Conservation (phyloP, 2,329 filamentous ascomycete genomes). For the Claviceps sp. region DNA sequence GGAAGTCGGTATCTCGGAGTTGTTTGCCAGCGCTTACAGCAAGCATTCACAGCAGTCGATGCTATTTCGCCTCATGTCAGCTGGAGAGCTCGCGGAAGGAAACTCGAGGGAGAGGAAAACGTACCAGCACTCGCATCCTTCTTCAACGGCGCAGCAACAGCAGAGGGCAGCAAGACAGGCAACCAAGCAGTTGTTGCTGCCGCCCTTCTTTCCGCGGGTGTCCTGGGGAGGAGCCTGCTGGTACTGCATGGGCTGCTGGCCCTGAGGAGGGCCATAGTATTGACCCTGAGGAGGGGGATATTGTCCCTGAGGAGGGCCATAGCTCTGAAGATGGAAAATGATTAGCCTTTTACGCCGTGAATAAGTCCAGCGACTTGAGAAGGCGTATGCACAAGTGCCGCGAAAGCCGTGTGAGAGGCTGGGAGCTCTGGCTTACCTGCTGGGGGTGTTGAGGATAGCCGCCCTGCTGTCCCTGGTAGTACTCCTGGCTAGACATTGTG, state of each 20-base stretch:
- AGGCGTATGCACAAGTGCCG: too few relatives aligned
- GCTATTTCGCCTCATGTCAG: conserved; percentile 10
- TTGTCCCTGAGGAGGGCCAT: conserved; percentile 19
- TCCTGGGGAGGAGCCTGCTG: conserved; percentile 23
- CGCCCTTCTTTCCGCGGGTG: conserved; percentile 16
- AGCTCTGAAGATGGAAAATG: conserved; percentile 10
- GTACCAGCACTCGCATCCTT: conserved; percentile 37
- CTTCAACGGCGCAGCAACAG: conserved; percentile 37
- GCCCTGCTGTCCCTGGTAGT: conserved; percentile 23
- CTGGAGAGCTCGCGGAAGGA: background rate
- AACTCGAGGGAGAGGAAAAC: conserved; percentile 6
- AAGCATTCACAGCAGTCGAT: conserved; percentile 30
- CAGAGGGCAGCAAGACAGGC: conserved; percentile 35
- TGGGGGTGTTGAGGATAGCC: conserved; percentile 28
- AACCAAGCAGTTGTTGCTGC: conserved; percentile 29
- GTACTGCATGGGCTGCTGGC: conserved; percentile 30
- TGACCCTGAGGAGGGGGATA: conserved; percentile 21
- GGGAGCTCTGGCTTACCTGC: conserved; percentile 18
- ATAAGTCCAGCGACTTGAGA: too few relatives aligned
- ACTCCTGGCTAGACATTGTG: conserved; percentile 28
- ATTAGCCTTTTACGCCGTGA: background rate
- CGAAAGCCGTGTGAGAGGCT: background rate
- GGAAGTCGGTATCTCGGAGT: background rate
- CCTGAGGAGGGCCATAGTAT: conserved; percentile 18
- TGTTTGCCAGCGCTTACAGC: conserved; percentile 12